phyloP scores from a whole-genome alignment of 78 protist species.

The Pirum gemmata region DNA sequence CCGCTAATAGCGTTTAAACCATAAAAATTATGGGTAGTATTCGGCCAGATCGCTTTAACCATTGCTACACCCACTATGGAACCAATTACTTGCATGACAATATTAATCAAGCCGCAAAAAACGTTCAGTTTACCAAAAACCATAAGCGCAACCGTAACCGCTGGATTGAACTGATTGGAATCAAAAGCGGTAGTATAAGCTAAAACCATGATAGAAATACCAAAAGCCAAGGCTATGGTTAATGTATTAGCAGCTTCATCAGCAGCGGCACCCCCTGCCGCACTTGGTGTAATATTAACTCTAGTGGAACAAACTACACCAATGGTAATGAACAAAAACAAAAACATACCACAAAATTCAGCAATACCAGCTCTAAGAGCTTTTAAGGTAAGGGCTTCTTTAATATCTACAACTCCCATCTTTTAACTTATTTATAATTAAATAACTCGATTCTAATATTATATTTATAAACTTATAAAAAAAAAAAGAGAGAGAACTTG shows the following conservation, averaged over 20 bases:
- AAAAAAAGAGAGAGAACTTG: too few relatives aligned
- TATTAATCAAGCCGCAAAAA: conserved; percentile 5
- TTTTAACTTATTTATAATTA: too few relatives aligned
- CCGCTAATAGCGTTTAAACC: not conserved
- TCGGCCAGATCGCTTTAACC: not conserved
- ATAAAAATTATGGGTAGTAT: not conserved
- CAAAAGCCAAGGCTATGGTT: conserved; percentile 28
- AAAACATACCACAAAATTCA: not conserved
- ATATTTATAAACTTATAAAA: too few relatives aligned
- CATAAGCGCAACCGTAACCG: conserved; percentile 35
- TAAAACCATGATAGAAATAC: conserved; percentile 26
- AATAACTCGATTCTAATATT: too few relatives aligned
- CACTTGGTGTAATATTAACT: too few relatives aligned
- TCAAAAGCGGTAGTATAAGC: conserved; percentile 12
- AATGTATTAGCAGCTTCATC: not conserved
- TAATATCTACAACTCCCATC: too few relatives aligned
- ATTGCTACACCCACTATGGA: conserved; percentile 19
- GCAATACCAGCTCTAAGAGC: too few relatives aligned
- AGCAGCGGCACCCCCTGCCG: too few relatives aligned
- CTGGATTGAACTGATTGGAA: conserved; percentile 46
- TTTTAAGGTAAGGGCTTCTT: too few relatives aligned
- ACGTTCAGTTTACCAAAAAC: conserved; percentile 24
- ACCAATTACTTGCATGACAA: not conserved
- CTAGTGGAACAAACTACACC: too few relatives aligned
- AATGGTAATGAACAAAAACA: not conserved